Percentiles rank a stretch among this genome's conserved stretches.
phyloP scores from a whole-genome alignment of 2,329 filamentous ascomycete species.

The Tolypocladium ophioglossoides region DNA sequence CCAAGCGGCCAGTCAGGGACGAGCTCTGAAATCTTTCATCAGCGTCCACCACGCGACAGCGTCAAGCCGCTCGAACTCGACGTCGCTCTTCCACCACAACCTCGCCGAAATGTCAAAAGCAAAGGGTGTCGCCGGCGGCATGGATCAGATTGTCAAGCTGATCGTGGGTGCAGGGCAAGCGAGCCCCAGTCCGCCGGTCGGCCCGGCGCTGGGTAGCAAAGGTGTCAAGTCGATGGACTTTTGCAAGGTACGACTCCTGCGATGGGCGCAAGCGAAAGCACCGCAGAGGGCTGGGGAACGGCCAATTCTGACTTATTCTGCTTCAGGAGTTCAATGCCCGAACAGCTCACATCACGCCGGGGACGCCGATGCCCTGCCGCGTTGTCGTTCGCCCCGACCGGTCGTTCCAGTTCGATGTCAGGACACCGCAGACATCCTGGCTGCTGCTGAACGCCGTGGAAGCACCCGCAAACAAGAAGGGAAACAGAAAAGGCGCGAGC shows the following conservation, averaged over 20 bases:
- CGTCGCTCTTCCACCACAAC: conserved; percentile 6
- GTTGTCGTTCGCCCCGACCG: conserved; percentile 89
- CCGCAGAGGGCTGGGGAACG: not conserved
- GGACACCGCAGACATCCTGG: conserved; percentile 90
- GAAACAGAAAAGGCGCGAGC: conserved; percentile 66
- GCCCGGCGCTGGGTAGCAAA: conserved; percentile 91
- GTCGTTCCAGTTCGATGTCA: conserved; percentile 84
- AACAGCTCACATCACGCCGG: conserved; percentile 71
- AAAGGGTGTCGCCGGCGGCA: conserved; percentile 25
- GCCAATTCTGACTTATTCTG: conserved; percentile 6
- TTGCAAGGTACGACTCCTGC: conserved; percentile 65
- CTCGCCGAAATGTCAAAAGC: conserved; percentile 40
- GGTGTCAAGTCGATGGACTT: conserved; percentile 99
- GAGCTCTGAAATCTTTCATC: conserved; percentile 5
- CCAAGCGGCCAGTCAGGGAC: not conserved
- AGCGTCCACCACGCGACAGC: conserved; percentile 1
- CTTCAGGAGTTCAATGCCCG: conserved; percentile 89
- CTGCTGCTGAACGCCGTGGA: conserved; percentile 77
- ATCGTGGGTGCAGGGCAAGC: conserved; percentile 96
- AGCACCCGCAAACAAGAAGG: conserved; percentile 60
- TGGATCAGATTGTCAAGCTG: conserved; percentile 83
- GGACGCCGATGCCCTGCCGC: conserved; percentile 81
- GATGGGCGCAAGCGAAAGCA: not conserved
- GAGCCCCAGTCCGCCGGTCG: conserved; percentile 88
- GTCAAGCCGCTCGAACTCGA: not conserved